These are phyloP conservation scores for Coprinopsis marcescibilis DNA, from an alignment of 768 basidiomycete genomes.

Conservation along the genomic window DNA sequence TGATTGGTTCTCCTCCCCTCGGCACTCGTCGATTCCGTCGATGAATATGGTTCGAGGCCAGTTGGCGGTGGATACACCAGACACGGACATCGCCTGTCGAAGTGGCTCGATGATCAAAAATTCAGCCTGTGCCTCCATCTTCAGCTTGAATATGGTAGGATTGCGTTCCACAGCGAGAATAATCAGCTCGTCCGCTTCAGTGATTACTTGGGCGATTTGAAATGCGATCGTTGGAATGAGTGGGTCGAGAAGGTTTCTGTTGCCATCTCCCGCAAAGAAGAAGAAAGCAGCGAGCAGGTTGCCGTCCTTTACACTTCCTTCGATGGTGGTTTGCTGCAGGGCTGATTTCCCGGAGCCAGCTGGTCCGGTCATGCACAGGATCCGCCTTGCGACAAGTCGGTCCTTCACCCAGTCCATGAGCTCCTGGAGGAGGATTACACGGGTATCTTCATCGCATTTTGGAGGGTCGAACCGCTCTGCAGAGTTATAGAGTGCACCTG, in stretches of 20 bases:
- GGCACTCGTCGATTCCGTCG: conserved; percentile 13
- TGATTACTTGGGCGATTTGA: conserved; percentile 4
- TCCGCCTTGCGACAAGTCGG: not conserved
- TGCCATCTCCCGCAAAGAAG: not conserved
- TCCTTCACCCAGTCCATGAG: not conserved
- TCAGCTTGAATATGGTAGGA: not conserved
- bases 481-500: not conserved
- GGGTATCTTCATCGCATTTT: conserved; percentile 1
- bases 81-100: not conserved
- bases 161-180: not conserved
- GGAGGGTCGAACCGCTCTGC: not conserved
- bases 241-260: not conserved
- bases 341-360: not conserved
- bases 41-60: not conserved
- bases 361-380: not conserved
- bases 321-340: not conserved
- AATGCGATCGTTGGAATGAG: conserved; percentile 7
- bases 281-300: not conserved
- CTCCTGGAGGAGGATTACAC: not conserved
- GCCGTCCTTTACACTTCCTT: not conserved
- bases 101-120: conserved; percentile 6
- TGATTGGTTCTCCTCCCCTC: conserved; percentile 4
- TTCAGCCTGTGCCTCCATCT: conserved; percentile 5
- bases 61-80: not conserved
- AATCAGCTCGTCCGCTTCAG: not conserved